These are phyloP conservation scores for Fistulina hepatica DNA, from an alignment of 1,284 basidiomycete species.

Conservation along the genomic window DNA sequence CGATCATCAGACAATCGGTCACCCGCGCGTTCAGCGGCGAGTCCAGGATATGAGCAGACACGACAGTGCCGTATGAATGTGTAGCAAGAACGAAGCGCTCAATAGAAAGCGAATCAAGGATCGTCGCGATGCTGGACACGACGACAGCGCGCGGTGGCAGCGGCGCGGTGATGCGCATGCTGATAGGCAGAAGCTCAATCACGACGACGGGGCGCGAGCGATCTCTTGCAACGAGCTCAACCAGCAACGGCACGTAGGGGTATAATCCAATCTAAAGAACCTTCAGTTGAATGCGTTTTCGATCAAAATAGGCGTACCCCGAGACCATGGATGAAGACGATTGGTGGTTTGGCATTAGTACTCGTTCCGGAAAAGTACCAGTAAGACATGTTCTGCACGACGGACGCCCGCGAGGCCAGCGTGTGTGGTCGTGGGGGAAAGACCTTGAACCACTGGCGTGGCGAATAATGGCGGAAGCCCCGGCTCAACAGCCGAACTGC, in stretches of 20 bases:
- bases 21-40: constrained; percentile 24
- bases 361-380: constrained; percentile 44
- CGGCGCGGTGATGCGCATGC: constrained; percentile 45
- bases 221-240: constrained; percentile 28
- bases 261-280: constrained; percentile 43
- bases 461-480: constrained; percentile 46
- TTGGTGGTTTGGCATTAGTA: constrained; percentile 32
- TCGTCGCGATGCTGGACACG: constrained; percentile 26
- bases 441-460: constrained; percentile 24
- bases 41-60: constrained; percentile 38
- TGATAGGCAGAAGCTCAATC: constrained; percentile 49
- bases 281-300: neutral
- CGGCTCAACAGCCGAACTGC: constrained; percentile 26
- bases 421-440: constrained; percentile 46
- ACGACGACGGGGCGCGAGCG: constrained; percentile 44
- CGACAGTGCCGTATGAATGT: constrained; percentile 56
- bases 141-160: constrained; percentile 29
- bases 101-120: constrained; percentile 35
- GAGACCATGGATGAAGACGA: constrained; percentile 56
- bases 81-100: constrained; percentile 34
- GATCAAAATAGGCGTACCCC: constrained; percentile 33
- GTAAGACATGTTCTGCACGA: constrained; percentile 36
- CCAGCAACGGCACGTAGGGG: constrained; percentile 42
- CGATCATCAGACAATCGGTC: constrained; percentile 37
- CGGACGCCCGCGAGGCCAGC: constrained; percentile 32